Evolutionary conservation across 495 filamentous ascomycete species (phyloP), one percentile per base, ranked within the genome.

Genomic region (Hyaloscypha finlandica): DNA sequence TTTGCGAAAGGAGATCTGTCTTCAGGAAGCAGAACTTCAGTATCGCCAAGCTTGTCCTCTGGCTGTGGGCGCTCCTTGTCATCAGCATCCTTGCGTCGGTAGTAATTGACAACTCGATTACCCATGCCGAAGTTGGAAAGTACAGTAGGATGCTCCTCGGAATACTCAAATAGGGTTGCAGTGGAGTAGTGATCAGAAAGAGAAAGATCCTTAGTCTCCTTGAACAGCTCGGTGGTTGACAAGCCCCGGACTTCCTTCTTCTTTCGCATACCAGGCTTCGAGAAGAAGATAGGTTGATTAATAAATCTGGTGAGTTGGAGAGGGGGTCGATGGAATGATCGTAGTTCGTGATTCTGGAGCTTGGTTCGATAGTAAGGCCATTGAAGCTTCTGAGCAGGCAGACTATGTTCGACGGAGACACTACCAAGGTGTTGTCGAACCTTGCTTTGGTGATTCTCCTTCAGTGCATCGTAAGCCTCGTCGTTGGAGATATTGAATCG

Each of bases 111-210:
- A 51, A 98, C 86, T 51, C 92, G 89, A 74, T 88, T 94, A 59
- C 92, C 94, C 95, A 99, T 99, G 67, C 94, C 95, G 69, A 97
- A 94, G 76, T 96, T 96, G 8, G 95, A 97, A 68, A 99, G 81
- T 64, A 94, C 90, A 14, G 86, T 90, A 1, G 95, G 95, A 63
- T 91, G 90, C 75, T 98, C 92, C 74, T 99, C 95, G 12, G 92
- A 95, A 77, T 98, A 98, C 78, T 99, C 95, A 37, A 97, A 87
- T 19, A 99, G 82, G 9, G 97, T 80, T 19, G 90, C 88, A 30
- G 86, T 89, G 0, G 96, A 93, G 45, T 73, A 70, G 73, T 94
- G 97, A 74, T 99, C 95, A 64, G 88, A 90, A 71, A 97, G 76
- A 1, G 89, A 90, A 16, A 99, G 83, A 63, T 96, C 88, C 64